These are phyloP conservation scores for Astrocystis sublimbata DNA, from an alignment of 495 filamentous ascomycete genomes.

Conservation along the genomic window DNA sequence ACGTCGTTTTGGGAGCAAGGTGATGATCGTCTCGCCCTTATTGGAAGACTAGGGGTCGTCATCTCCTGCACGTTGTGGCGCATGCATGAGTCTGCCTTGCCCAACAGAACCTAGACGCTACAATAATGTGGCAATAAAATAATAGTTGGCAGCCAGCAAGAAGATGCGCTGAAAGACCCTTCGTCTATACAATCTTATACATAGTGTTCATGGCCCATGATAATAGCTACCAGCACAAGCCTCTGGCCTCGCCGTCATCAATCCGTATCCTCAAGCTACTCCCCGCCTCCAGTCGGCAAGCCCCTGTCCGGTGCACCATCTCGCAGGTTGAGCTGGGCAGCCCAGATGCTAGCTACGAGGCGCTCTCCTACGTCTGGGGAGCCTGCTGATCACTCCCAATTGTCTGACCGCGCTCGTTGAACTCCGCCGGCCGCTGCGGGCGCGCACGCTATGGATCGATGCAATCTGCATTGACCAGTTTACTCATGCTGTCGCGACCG, in stretches of 20 bases:
- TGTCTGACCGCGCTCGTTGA: neutral
- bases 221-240: neutral
- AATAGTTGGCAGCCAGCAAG: too few species aligned
- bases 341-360: conserved; percentile 6
- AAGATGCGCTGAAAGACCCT: too few species aligned
- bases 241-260: neutral
- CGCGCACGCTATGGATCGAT: conserved; percentile 32
- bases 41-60: too few species aligned
- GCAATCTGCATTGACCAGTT: conserved; percentile 37
- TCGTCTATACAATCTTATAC: too few species aligned
- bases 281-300: neutral
- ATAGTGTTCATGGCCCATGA: neutral
- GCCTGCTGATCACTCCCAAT: neutral
- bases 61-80: too few species aligned
- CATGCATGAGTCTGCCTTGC: too few species aligned
- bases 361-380: conserved; percentile 18
- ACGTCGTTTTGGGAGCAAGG: neutral
- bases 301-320: neutral
- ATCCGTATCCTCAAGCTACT: neutral
- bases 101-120: too few species aligned
- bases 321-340: neutral
- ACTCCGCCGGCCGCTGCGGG: neutral
- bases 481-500: conserved; percentile 1
- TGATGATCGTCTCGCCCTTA: neutral
- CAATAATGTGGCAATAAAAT: too few species aligned